Evolutionary conservation across 2,329 filamentous ascomycete genomes (phyloP), one percentile per base, ranked within the genome.

Genomic region (Alternaria triticimaculans): DNA sequence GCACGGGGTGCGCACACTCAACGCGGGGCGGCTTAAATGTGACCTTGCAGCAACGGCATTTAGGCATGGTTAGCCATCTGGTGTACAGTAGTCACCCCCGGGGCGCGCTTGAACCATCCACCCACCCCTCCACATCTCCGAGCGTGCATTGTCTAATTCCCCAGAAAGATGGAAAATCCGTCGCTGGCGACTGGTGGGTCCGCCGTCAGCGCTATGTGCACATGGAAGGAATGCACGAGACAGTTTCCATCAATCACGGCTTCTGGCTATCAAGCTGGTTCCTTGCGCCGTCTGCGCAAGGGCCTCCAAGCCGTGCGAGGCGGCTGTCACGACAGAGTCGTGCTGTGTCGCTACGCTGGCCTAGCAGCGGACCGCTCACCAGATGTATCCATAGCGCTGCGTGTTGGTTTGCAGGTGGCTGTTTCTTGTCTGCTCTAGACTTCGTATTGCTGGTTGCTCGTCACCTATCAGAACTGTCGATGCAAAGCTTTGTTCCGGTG

Each of bases 221-320:
- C 30, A 53, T 41, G 49, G 30, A 41, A 53, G 28, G 49, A 51
- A 51, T 33, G 18, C 20, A 30, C 15, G 33, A 44, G 26, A 18
- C 45, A 51, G 45, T 61, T 71, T 73, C 71, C 71, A 69, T 69
- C 71, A 67, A 72, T 72, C 70, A 72, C 69, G 67, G 60, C 58
- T 50, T 45, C 33, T 43, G 41, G 60, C 58, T 51, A 23, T 49
- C 54, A 21, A 46, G 46, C 55, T 66, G 66, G 72, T 53, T 53
- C 60, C 68, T 64, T 51, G 66, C 51, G 61, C 64, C 61, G 57
- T 66, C 58, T 41, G 37, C 9, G 49, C 49, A 53, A 53, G 49
- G 49, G 49, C 59, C 58, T 41, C 37, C 59, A 67, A 50, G 57
- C 62, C 45, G 60, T 67, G 66, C 37, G 49, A 62, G 63, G 60